Conservation (phyloP, 306 rosid species). For the Trifolium dubium region DNA sequence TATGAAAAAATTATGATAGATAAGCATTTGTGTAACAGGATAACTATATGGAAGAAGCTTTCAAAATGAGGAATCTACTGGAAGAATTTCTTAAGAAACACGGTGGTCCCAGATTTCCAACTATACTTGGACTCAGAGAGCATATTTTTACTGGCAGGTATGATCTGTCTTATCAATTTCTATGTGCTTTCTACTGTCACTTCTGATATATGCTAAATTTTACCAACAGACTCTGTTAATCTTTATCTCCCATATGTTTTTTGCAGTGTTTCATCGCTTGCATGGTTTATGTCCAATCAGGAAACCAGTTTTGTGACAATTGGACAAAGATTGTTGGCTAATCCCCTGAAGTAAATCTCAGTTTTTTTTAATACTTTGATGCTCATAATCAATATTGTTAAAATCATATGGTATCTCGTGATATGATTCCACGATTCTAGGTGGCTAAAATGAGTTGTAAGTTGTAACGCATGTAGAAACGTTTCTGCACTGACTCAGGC, state of each 20-base stretch:
- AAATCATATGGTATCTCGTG: neutral
- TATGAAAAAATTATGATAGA: slow-evolving; percentile 29
- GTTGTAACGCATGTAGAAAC: neutral
- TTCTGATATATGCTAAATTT: slow-evolving; percentile 34
- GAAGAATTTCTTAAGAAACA: slow-evolving; percentile 75
- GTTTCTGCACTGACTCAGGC: neutral
- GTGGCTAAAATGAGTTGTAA: neutral
- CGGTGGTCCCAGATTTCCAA: slow-evolving; percentile 75
- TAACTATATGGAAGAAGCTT: slow-evolving; percentile 97
- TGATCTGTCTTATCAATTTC: slow-evolving; percentile 37
- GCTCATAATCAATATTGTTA: neutral
- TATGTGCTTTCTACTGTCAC: slow-evolving; percentile 27
- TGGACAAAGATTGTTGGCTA: slow-evolving; percentile 94
- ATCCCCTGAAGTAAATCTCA: slow-evolving; percentile 75
- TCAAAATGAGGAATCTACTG: slow-evolving; percentile 96
- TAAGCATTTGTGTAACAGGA: slow-evolving; percentile 62
- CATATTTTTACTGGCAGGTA: slow-evolving; percentile 98
- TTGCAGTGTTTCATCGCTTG: slow-evolving; percentile 98
- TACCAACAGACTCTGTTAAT: slow-evolving; percentile 2
- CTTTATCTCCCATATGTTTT: slow-evolving; percentile 32
- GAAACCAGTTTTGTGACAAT: slow-evolving; percentile 95
- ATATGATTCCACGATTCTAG: neutral
- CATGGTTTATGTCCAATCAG: slow-evolving; percentile 98
- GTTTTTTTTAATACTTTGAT: neutral
- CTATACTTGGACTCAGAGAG: slow-evolving; percentile 97